phyloP scores from a whole-genome alignment of 768 basidiomycete genomes.

The Russula virescens region DNA sequence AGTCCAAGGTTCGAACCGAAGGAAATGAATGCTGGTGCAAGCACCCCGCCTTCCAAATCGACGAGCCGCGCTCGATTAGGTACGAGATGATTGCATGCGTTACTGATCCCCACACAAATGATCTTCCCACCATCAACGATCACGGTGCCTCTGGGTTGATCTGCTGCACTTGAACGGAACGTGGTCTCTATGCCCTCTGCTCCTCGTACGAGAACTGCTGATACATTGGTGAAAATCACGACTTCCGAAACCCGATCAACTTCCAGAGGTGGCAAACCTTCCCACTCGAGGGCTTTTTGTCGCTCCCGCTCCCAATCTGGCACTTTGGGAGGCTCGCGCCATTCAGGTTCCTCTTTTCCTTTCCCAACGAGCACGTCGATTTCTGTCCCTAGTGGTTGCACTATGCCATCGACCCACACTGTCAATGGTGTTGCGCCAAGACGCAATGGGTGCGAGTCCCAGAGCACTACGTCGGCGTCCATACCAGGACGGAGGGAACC shows the following conservation, averaged over 20 bases:
- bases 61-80: conserved; percentile 28
- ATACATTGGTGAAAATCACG: conserved; percentile 53
- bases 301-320: conserved; percentile 63
- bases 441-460: conserved; percentile 70
- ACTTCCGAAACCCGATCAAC: conserved; percentile 30
- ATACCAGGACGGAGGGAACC: conserved; percentile 47
- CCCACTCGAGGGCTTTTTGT: conserved; percentile 47
- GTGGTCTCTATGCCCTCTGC: conserved; percentile 15
- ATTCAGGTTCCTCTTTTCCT: conserved; percentile 24
- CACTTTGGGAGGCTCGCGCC: conserved; percentile 34
- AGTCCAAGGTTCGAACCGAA: conserved; percentile 59
- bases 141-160: conserved; percentile 31
- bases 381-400: conserved; percentile 47
- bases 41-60: conserved; percentile 59
- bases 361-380: conserved; percentile 26
- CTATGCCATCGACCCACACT: conserved; percentile 73
- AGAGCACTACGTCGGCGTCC: conserved; percentile 63
- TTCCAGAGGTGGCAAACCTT: conserved; percentile 65
- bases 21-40: conserved; percentile 56
- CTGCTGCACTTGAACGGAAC: conserved; percentile 19
- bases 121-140: conserved; percentile 51
- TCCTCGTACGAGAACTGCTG: conserved; percentile 32
- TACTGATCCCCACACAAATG: conserved; percentile 36
- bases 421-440: conserved; percentile 69
- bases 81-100: conserved; percentile 20